Conservation (phyloP, 2,329 filamentous ascomycete species). For the Epichloe hybrida region DNA sequence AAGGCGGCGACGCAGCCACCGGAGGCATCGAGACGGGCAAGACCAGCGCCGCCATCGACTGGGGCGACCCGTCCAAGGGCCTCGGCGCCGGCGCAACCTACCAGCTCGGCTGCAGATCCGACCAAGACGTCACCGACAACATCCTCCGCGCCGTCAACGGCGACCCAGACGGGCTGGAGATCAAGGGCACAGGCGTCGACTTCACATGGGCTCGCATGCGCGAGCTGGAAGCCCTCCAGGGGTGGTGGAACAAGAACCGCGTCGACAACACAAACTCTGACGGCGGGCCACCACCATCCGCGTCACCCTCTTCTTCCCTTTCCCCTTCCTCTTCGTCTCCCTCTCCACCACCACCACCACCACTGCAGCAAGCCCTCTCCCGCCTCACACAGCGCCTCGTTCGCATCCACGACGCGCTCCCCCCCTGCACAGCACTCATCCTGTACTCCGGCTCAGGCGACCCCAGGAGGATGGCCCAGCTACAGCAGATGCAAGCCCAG, state of each 20-base stretch:
- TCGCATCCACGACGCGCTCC: constrained; percentile 45
- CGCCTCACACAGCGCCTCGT: constrained; percentile 35
- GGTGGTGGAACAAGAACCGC: constrained; percentile 53
- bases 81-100: constrained; percentile 42
- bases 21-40: constrained; percentile 44
- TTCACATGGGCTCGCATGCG: constrained; percentile 55
- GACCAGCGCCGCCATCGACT: constrained; percentile 70
- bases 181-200: constrained; percentile 47
- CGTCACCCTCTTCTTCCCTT: constrained; percentile 7
- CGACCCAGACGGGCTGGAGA: constrained; percentile 42
- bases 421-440: constrained; percentile 49
- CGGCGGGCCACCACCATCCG: constrained; percentile 20
- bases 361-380: constrained; percentile 33
- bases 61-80: constrained; percentile 61
- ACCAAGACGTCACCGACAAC: constrained; percentile 42
- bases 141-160: constrained; percentile 46
- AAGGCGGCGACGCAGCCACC: constrained; percentile 42
- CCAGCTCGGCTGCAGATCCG: constrained; percentile 42
- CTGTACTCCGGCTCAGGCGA: constrained; percentile 54
- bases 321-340: background rate
- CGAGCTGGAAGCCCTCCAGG: constrained; percentile 50
- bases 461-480: constrained; percentile 49
- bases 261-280: constrained; percentile 21
- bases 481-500: constrained; percentile 46
- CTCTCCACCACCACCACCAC: constrained; percentile 11